phyloP scores from a whole-genome alignment of 2,329 filamentous ascomycete genomes.

The Colletotrichum scovillei region DNA sequence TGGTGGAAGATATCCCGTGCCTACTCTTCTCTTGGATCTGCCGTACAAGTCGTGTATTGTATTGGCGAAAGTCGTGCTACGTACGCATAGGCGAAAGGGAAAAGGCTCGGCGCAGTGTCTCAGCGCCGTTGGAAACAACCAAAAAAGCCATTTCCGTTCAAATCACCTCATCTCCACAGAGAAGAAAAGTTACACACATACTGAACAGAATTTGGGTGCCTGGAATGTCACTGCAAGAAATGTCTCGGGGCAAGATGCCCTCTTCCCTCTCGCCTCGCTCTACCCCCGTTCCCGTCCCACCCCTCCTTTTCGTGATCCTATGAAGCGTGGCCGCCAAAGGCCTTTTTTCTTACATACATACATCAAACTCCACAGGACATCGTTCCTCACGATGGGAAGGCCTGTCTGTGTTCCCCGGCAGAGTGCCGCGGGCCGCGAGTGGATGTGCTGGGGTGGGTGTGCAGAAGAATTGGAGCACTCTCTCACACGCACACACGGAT shows the following conservation, averaged over 20 bases:
- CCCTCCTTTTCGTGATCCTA: background rate
- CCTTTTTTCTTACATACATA: background rate
- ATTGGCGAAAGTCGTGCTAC: background rate
- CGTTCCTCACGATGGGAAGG: background rate
- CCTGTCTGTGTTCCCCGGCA: background rate
- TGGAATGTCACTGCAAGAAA: background rate
- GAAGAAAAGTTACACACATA: background rate
- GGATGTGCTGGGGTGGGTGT: background rate
- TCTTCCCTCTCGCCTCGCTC: background rate
- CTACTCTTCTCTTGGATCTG: background rate
- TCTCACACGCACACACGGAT: background rate
- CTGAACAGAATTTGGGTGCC: background rate
- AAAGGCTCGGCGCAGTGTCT: background rate
- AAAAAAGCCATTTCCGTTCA: background rate
- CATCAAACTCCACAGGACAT: background rate
- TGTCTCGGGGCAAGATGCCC: background rate
- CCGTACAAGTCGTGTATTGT: background rate
- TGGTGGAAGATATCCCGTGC: background rate
- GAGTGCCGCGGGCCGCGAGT: background rate
- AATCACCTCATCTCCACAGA: background rate
- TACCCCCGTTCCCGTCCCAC: background rate
- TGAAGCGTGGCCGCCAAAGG: background rate
- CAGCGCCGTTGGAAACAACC: background rate
- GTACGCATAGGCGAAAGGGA: background rate
- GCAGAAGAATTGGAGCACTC: background rate